phyloP scores from a whole-genome alignment of 2,329 filamentous ascomycete genomes.

The Paecilomyces formosus region DNA sequence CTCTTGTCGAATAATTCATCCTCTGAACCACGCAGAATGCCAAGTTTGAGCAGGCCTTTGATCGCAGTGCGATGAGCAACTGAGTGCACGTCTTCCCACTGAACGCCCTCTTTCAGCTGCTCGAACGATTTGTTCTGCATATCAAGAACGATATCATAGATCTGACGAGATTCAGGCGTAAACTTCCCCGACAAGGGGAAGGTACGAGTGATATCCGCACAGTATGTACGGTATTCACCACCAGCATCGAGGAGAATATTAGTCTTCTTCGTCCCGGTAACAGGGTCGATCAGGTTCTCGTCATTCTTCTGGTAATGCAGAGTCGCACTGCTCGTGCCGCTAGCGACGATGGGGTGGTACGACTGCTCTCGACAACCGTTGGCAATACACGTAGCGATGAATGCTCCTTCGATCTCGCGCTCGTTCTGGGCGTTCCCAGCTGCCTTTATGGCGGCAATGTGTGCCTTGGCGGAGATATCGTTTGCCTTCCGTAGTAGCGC shows the following conservation, averaged over 20 bases:
- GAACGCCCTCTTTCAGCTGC: slow-evolving; percentile 59
- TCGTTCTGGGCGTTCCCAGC: slow-evolving; percentile 64
- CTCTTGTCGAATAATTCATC: slow-evolving; percentile 69
- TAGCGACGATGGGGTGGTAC: slow-evolving; percentile 82
- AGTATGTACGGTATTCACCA: slow-evolving; percentile 77
- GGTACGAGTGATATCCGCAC: slow-evolving; percentile 82
- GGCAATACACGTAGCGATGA: slow-evolving; percentile 64
- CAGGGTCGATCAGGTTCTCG: slow-evolving; percentile 52
- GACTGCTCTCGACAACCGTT: slow-evolving; percentile 69
- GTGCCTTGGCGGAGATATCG: slow-evolving; percentile 68
- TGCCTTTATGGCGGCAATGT: slow-evolving; percentile 61
- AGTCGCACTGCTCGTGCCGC: slow-evolving; percentile 73
- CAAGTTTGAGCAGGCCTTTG: slow-evolving; percentile 61
- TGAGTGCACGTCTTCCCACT: slow-evolving; percentile 65
- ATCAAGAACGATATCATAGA: slow-evolving; percentile 69
- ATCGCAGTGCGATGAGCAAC: slow-evolving; percentile 67
- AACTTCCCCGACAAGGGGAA: slow-evolving; percentile 70
- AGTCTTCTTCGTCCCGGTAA: slow-evolving; percentile 44
- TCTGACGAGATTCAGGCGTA: slow-evolving; percentile 58
- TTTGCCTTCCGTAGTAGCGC: slow-evolving; percentile 75
- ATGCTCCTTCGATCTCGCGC: slow-evolving; percentile 73
- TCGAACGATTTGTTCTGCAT: slow-evolving; percentile 75
- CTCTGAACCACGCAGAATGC: slow-evolving; percentile 59
- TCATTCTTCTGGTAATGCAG: slow-evolving; percentile 84
- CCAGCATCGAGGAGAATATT: slow-evolving; percentile 82